Evolutionary conservation across 768 basidiomycete genomes (phyloP).

Genomic region (Gautieria morchelliformis): DNA sequence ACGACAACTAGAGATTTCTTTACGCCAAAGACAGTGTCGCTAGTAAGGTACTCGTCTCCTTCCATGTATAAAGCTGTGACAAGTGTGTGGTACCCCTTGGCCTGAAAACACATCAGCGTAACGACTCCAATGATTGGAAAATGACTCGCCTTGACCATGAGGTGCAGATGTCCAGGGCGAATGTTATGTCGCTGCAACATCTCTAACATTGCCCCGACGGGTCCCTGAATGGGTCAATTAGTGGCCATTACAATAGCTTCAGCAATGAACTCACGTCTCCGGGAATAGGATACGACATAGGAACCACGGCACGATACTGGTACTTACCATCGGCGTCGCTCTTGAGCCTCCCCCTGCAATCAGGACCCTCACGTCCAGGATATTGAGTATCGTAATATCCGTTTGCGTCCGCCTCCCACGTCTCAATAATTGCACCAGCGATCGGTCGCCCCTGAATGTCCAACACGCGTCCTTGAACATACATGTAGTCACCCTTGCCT

Average conservation of each 20-base stretch:
- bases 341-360: conserved; percentile 62
- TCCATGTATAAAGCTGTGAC: conserved; percentile 68
- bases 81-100: conserved; percentile 64
- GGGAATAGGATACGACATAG: conserved; percentile 67
- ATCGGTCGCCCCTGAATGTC: conserved; percentile 59
- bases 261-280: conserved; percentile 37
- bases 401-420: conserved; percentile 69
- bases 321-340: conserved; percentile 54
- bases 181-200: conserved; percentile 59
- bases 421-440: conserved; percentile 58
- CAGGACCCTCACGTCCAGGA: conserved; percentile 41
- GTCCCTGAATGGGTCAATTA: conserved; percentile 33
- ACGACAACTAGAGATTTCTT: conserved; percentile 72
- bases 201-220: conserved; percentile 55
- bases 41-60: conserved; percentile 53
- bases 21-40: conserved; percentile 77
- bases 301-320: conserved; percentile 64
- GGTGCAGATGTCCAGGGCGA: conserved; percentile 74
- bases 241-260: conserved; percentile 10
- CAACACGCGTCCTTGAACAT: conserved; percentile 61
- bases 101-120: conserved; percentile 18
- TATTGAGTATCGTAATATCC: conserved; percentile 44
- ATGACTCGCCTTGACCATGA: conserved; percentile 39
- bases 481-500: conserved; percentile 80
- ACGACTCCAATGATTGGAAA: neutral